Percentiles rank a stretch among this genome's conserved stretches.
These are phyloP conservation scores for Juglanconis oblonga DNA, from an alignment of 2,329 filamentous ascomycete genomes.

Conservation along the genomic window DNA sequence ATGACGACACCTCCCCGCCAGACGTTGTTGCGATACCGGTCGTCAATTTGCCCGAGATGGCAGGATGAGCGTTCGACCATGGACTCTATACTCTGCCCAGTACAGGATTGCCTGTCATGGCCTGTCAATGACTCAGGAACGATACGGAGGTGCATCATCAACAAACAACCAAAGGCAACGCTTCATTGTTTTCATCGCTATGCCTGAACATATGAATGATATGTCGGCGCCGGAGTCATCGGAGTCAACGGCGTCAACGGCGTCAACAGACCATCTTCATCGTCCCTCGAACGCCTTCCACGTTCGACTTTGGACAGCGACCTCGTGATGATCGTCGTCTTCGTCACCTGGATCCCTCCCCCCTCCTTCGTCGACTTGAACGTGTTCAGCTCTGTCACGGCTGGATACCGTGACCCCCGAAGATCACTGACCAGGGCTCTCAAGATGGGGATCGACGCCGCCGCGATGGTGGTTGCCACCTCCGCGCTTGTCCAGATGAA, in stretches of 20 bases:
- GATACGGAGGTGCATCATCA: neutral
- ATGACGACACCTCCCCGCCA: no score
- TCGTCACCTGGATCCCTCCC: neutral
- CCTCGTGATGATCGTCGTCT: neutral
- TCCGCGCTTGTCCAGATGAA: slow-evolving; percentile 25
- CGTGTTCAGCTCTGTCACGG: neutral
- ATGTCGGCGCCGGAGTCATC: neutral
- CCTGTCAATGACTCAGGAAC: no score
- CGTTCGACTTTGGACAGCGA: neutral
- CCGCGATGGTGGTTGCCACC: slow-evolving; percentile 27
- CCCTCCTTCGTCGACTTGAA: neutral
- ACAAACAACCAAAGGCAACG: neutral
- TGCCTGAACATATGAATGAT: neutral
- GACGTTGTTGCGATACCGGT: no score
- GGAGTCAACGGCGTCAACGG: neutral
- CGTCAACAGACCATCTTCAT: neutral
- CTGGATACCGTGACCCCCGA: neutral
- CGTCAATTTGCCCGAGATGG: no score
- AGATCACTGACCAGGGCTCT: neutral
- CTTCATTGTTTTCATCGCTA: neutral
- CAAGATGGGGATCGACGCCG: slow-evolving; percentile 26
- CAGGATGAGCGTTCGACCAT: no score
- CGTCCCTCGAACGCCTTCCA: neutral
- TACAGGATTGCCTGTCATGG: no score
- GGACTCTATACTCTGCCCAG: no score